Evolutionary conservation across 495 filamentous ascomycete genomes (phyloP).

Genomic region (Tuber brumale): DNA sequence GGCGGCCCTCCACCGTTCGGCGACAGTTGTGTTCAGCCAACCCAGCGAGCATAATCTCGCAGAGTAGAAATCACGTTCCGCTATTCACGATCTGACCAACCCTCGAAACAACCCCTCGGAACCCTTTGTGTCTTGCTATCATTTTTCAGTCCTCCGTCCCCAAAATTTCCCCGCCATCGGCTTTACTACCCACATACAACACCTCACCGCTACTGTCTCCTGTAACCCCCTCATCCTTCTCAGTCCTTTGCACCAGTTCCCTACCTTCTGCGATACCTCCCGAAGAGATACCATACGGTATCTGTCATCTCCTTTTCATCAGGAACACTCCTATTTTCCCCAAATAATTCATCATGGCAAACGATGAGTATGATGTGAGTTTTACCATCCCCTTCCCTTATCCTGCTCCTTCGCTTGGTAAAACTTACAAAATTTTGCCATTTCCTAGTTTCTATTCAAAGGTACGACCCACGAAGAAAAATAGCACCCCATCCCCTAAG

Average conservation of each 20-base stretch:
- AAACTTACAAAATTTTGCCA: conserved; percentile 30
- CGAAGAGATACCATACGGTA: conserved; percentile 16
- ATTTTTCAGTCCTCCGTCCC: not conserved
- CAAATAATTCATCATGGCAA: conserved; percentile 66
- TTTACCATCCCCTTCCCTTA: conserved; percentile 8
- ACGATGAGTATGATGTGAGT: conserved; percentile 99
- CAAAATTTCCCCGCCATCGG: not conserved
- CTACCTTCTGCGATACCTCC: conserved; percentile 21
- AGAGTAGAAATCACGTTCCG: not conserved
- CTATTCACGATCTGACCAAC: not conserved
- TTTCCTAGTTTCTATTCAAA: conserved; percentile 94
- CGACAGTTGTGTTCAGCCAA: not conserved
- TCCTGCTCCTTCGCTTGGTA: conserved; percentile 10
- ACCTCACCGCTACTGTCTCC: not conserved
- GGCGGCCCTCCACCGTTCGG: not conserved
- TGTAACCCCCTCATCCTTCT: not conserved
- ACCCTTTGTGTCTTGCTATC: not conserved
- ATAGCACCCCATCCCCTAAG: conserved; percentile 32
- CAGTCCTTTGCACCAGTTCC: not conserved
- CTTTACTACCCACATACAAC: not conserved
- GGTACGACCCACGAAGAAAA: conserved; percentile 52
- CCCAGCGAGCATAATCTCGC: not conserved
- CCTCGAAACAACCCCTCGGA: not conserved
- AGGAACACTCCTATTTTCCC: conserved; percentile 23
- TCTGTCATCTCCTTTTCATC: conserved; percentile 29